Percentiles rank a stretch among this genome's conserved stretches.
These are phyloP conservation scores for Tylopilus intermedius DNA, from an alignment of 768 basidiomycete species.

Conservation along the genomic window DNA sequence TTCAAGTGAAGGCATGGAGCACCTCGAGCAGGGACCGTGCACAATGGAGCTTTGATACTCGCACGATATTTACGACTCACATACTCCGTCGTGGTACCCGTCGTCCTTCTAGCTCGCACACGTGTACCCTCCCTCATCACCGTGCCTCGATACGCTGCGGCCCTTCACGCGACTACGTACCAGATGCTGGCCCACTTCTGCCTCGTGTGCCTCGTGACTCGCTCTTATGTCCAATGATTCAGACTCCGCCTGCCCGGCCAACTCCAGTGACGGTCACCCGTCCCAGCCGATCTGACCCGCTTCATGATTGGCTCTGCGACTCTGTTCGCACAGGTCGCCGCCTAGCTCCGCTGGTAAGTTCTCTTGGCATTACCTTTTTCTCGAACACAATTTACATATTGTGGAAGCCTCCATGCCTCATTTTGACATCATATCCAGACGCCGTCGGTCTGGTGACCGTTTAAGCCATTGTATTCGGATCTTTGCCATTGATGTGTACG, in stretches of 20 bases:
- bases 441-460: slow-evolving; percentile 1
- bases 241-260: slow-evolving; percentile 10
- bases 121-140: too few relatives aligned
- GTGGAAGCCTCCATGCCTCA: neutral
- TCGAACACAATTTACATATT: neutral
- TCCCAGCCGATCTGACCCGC: slow-evolving; percentile 5
- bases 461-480: neutral
- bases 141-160: neutral
- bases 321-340: neutral
- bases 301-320: neutral
- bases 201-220: neutral
- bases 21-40: neutral
- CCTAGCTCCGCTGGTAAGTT: slow-evolving; percentile 11
- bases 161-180: neutral
- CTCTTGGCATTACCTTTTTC: neutral
- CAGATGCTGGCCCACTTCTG: too few relatives aligned
- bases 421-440: neutral
- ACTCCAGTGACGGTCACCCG: neutral
- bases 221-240: slow-evolving; percentile 1
- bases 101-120: neutral
- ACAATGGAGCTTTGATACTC: neutral
- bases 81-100: neutral
- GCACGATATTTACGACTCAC: neutral
- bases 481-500: slow-evolving; percentile 11
- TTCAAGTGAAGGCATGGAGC: neutral